Conservation (phyloP, 805 yeast species). For the Kurtzmaniella fragi region DNA sequence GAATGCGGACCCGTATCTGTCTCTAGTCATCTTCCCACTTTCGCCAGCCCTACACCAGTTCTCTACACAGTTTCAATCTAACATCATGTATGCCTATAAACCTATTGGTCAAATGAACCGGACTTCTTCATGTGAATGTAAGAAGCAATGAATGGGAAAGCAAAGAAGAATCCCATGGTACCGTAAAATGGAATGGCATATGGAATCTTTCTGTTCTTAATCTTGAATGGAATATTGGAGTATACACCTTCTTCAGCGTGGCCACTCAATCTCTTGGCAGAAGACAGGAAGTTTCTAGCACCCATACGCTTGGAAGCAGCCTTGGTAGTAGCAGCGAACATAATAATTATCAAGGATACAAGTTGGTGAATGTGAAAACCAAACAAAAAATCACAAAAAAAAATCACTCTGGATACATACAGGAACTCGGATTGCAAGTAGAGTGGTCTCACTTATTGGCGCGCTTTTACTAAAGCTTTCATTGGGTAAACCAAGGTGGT, state of each 20-base stretch:
- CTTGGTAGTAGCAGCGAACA: conserved; percentile 20
- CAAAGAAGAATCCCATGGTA: conserved; percentile 49
- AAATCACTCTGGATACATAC: too few relatives aligned
- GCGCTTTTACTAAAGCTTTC: neutral
- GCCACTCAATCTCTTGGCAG: conserved; percentile 38
- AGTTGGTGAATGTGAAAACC: neutral
- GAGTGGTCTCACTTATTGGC: too few relatives aligned
- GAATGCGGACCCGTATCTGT: too few relatives aligned
- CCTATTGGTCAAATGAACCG: conserved; percentile 43
- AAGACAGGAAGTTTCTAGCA: conserved; percentile 40
- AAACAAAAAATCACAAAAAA: too few relatives aligned
- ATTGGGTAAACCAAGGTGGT: conserved; percentile 1
- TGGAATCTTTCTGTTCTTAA: conserved; percentile 89
- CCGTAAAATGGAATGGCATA: conserved; percentile 79
- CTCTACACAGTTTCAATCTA: too few relatives aligned
- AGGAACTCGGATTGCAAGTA: too few relatives aligned
- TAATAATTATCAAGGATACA: conserved; percentile 2
- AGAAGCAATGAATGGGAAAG: conserved; percentile 70
- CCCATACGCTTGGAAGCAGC: conserved; percentile 6
- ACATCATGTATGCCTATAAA: neutral
- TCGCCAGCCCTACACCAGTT: too few relatives aligned
- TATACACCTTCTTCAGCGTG: conserved; percentile 62
- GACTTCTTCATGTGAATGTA: conserved; percentile 85
- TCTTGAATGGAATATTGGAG: conserved; percentile 91
- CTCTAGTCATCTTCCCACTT: too few relatives aligned